Evolutionary conservation across 345 rosid genomes (phyloP).

Genomic region (Kernera saxatilis): DNA sequence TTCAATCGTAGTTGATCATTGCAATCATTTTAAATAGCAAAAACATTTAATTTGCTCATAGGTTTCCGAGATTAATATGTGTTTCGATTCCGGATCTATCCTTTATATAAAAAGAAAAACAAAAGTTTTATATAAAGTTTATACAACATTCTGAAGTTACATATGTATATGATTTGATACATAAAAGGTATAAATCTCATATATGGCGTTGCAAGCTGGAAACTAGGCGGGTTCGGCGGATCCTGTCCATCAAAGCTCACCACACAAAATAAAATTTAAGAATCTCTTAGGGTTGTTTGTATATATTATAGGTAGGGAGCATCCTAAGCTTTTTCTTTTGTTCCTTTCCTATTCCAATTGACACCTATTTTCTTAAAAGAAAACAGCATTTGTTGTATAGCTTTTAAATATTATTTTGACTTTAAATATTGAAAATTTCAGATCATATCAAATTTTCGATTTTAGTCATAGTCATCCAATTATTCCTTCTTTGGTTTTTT

Average conservation of each 20-base stretch:
- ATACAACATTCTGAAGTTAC: no score
- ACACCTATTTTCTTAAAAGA: background rate
- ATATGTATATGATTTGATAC: background rate
- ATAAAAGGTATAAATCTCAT: background rate
- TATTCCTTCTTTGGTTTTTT: background rate
- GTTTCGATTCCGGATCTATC: background rate
- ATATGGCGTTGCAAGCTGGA: constrained; percentile 46
- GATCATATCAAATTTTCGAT: background rate
- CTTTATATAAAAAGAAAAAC: background rate
- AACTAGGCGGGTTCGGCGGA: constrained; percentile 70
- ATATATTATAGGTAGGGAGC: constrained; percentile 26
- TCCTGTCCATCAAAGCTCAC: constrained; percentile 45
- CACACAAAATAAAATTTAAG: constrained; percentile 22
- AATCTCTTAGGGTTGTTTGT: constrained; percentile 35
- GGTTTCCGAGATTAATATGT: background rate
- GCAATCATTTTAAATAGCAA: background rate
- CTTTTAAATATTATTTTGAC: background rate
- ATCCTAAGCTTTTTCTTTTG: constrained; percentile 37
- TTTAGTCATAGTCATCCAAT: background rate
- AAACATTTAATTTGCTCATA: no score
- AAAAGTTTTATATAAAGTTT: no score
- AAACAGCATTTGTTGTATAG: background rate
- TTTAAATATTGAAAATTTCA: background rate
- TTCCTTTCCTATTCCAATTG: constrained; percentile 16
- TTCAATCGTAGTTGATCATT: background rate